Base-by-base conservation (phyloP, 1,139 yeast species). In the Kazachstania sp. region DNA sequence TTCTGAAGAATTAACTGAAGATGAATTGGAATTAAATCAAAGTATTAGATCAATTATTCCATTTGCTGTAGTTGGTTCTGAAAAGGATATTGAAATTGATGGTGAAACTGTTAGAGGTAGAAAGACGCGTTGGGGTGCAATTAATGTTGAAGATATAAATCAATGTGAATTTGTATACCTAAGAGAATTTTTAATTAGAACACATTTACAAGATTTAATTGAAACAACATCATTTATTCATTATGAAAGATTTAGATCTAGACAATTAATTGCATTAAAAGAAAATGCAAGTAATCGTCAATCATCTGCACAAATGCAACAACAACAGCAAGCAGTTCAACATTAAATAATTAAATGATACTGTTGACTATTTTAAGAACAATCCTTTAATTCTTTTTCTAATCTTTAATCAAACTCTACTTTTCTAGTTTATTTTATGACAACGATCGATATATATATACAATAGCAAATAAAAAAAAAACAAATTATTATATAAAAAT, bases 61-160 rank as follows among this genome's bases (percentile, higher is more conserved):
- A 30, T 92, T 92, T 71, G 97, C 98, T 1, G 79, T 92, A 43
- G 88, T 90, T 48, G 98, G 97, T 39, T 83, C 95, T n/a, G 95
- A 88, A 64, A 77, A 74, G 51, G 84, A 83, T 57, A 78, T 86
- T 52, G 76, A 81, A 49, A 71, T 81, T 49, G 78, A 80, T 56
- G 97, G 96, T 42, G 86, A 83, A 61, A 70, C 76, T 30, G 86
- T 87, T 38, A 83, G 94, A 60, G 97, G 96, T 43, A 82, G 98
- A 71, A 81, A 84, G 69, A 87, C 94, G 49, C 81, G 84, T 64
- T 92, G 97, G 96, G 97, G 97, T 41, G 75, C 82, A 26, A 82
- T 87, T 55, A 84, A 90, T 66, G 80, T 92, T 49, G 97, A 90
- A 69, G 96, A 92, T 68, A 90, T 87, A 49, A 79, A 81, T 51